These are phyloP conservation scores for Davidsoniella neocaledoniae DNA, from an alignment of 2,329 filamentous ascomycete species.

Conservation along the genomic window DNA sequence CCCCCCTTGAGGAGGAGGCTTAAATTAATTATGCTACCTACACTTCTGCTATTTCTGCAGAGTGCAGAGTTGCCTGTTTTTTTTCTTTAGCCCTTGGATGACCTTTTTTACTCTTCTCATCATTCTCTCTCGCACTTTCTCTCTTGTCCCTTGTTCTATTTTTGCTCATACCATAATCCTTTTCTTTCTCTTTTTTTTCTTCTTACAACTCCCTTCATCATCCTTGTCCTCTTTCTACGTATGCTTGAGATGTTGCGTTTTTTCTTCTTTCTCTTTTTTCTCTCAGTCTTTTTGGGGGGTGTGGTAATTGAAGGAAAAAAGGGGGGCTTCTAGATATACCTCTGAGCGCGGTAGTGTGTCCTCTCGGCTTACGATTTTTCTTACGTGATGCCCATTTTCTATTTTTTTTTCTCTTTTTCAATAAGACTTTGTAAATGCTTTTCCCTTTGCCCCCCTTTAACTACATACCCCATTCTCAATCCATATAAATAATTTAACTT, in stretches of 20 bases:
- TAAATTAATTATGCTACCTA: slow-evolving; percentile 18
- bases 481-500: background rate
- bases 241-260: slow-evolving; percentile 5
- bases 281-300: slow-evolving; percentile 16
- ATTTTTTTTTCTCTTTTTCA: slow-evolving; percentile 5
- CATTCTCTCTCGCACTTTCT: slow-evolving; percentile 1
- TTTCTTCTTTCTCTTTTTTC: slow-evolving; percentile 7
- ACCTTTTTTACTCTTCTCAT: slow-evolving; percentile 3
- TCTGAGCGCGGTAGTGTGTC: slow-evolving; percentile 15
- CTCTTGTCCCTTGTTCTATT: slow-evolving; percentile 8
- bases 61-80: slow-evolving; percentile 5
- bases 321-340: slow-evolving; percentile 24
- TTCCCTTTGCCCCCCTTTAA: background rate
- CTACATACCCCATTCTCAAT: background rate
- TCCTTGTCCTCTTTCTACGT: slow-evolving; percentile 1
- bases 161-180: slow-evolving; percentile 14
- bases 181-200: slow-evolving; percentile 10
- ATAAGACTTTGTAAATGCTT: slow-evolving; percentile 8
- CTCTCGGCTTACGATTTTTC: slow-evolving; percentile 11
- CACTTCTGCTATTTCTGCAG: background rate
- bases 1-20: slow-evolving; percentile 54
- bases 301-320: slow-evolving; percentile 16
- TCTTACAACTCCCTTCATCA: background rate
- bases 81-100: slow-evolving; percentile 11
- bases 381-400: slow-evolving; percentile 12